These are phyloP conservation scores for Metschnikowia gelsemii DNA, from an alignment of 805 yeast species.

Conservation along the genomic window DNA sequence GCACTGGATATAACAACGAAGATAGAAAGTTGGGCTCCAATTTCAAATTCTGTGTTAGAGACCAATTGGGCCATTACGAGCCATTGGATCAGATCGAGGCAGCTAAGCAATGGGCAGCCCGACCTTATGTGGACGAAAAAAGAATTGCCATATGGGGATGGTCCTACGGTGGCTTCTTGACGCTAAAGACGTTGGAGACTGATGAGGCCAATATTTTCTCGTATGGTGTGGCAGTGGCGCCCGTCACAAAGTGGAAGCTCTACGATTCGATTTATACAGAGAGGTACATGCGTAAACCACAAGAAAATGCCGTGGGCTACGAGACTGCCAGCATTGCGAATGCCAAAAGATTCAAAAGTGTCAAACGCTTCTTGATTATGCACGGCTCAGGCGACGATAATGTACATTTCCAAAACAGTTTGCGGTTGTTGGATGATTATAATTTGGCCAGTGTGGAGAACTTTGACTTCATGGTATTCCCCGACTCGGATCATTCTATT, in stretches of 20 bases:
- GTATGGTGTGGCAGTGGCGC: conserved; percentile 95
- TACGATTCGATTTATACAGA: conserved; percentile 95
- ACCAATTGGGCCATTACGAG: conserved; percentile 77
- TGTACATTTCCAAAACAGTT: conserved; percentile 89
- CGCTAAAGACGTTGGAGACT: conserved; percentile 82
- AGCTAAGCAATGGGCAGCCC: conserved; percentile 66
- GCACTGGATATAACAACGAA: conserved; percentile 84
- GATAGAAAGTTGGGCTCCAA: conserved; percentile 43
- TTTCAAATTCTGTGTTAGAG: conserved; percentile 78
- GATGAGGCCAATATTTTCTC: conserved; percentile 66
- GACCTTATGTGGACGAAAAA: conserved; percentile 61
- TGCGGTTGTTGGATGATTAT: conserved; percentile 72
- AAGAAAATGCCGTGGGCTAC: conserved; percentile 65
- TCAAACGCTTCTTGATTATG: conserved; percentile 74
- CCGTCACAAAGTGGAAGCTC: conserved; percentile 91
- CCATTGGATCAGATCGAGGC: conserved; percentile 84
- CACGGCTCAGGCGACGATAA: conserved; percentile 98
- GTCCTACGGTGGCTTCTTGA: conserved; percentile 96
- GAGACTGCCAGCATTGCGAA: conserved; percentile 52
- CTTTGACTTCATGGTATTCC: conserved; percentile 75
- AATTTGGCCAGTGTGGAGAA: conserved; percentile 77
- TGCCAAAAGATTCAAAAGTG: conserved; percentile 53
- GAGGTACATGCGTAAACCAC: conserved; percentile 87
- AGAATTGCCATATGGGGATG: conserved; percentile 94
- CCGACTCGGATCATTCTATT: conserved; percentile 77